These are phyloP conservation scores for Ustilaginoidea virens DNA, from an alignment of 2,329 filamentous ascomycete species.

Conservation along the genomic window DNA sequence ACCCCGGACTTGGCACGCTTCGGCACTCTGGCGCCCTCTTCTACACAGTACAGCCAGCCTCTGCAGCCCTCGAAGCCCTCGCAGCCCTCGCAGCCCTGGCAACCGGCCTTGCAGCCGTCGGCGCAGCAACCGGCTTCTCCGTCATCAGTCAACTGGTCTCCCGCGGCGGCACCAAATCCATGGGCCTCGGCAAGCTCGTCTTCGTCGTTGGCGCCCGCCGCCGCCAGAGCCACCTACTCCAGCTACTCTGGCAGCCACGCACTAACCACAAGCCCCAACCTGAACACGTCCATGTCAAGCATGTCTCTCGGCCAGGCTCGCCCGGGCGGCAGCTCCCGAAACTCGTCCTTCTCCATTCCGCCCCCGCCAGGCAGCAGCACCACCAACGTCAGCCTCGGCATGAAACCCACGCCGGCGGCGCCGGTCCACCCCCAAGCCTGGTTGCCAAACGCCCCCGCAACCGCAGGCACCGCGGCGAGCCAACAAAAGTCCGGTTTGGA, in stretches of 20 bases:
- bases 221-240: conserved; percentile 5
- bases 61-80: conserved; percentile 27
- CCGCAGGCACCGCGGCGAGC: conserved; percentile 7
- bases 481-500: conserved; percentile 40
- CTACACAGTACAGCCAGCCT: conserved; percentile 49
- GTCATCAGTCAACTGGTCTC: conserved; percentile 35
- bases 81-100: conserved; percentile 11
- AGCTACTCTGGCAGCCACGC: conserved; percentile 11
- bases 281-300: conserved; percentile 29
- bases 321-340: conserved; percentile 13
- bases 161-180: conserved; percentile 25
- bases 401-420: background rate
- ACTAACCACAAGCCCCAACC: conserved; percentile 13
- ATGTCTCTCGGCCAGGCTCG: conserved; percentile 28
- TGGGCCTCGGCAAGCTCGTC: conserved; percentile 25
- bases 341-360: conserved; percentile 40
- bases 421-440: no score
- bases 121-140: conserved; percentile 10
- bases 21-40: conserved; percentile 37
- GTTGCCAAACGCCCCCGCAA: no score
- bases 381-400: background rate
- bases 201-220: conserved; percentile 11
- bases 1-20: conserved; percentile 43
- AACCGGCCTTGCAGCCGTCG: conserved; percentile 14
- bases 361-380: conserved; percentile 28